These are phyloP conservation scores for Leccinum olivaceopallidum DNA, from an alignment of 768 basidiomycete genomes.

Conservation along the genomic window DNA sequence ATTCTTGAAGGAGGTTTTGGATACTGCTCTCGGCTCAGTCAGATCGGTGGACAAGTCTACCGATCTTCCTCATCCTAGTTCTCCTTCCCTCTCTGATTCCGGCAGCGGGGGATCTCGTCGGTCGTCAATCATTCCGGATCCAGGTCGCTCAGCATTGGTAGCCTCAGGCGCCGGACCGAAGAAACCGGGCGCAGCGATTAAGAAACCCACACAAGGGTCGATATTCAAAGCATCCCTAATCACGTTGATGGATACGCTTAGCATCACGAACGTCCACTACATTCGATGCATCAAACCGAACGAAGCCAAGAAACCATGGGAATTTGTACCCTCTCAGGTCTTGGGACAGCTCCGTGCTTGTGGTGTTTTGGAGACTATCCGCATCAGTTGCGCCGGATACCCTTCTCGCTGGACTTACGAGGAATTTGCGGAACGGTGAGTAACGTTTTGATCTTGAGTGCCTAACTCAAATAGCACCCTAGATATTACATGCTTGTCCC, in stretches of 20 bases:
- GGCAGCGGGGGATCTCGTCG: conserved; percentile 77
- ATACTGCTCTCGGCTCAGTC: conserved; percentile 78
- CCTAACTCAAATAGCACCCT: conserved; percentile 19
- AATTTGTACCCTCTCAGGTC: conserved; percentile 94
- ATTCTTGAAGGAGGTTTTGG: conserved; percentile 94
- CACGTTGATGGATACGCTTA: conserved; percentile 95
- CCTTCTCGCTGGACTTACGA: conserved; percentile 98
- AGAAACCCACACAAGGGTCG: conserved; percentile 95
- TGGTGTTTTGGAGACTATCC: conserved; percentile 98
- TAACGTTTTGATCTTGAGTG: conserved; percentile 13
- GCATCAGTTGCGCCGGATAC: conserved; percentile 98
- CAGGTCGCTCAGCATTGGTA: conserved; percentile 75
- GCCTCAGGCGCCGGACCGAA: conserved; percentile 51
- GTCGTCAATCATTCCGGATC: conserved; percentile 85
- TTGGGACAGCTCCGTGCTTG: conserved; percentile 94
- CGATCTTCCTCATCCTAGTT: conserved; percentile 62
- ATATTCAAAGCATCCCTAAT: conserved; percentile 97
- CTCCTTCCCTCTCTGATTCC: conserved; percentile 78
- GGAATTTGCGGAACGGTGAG: conserved; percentile 96
- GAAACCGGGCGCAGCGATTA: conserved; percentile 67
- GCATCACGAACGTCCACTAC: conserved; percentile 97
- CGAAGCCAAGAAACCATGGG: conserved; percentile 95
- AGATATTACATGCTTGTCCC: conserved; percentile 98
- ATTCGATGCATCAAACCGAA: conserved; percentile 99
- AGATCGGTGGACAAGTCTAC: conserved; percentile 52